These are phyloP conservation scores for Cephalotrichum gorgonifer DNA, from an alignment of 2,329 filamentous ascomycete species.

Conservation along the genomic window DNA sequence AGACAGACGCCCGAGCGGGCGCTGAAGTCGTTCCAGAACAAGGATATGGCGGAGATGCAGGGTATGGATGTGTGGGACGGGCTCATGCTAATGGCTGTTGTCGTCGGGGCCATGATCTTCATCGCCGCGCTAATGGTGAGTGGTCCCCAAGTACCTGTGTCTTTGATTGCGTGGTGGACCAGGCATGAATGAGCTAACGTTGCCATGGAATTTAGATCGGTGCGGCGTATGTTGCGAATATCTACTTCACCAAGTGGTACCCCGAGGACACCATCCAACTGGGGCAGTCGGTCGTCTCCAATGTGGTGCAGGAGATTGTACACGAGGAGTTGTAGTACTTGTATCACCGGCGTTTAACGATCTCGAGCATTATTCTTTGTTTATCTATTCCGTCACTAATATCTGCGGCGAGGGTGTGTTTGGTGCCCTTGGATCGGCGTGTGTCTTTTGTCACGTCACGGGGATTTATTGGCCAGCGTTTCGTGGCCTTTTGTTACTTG, in stretches of 20 bases:
- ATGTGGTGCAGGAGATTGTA: background rate
- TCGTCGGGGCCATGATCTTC: slow-evolving; percentile 57
- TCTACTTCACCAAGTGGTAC: slow-evolving; percentile 5
- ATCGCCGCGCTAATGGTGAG: slow-evolving; percentile 74
- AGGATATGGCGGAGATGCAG: slow-evolving; percentile 26
- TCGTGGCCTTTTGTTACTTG: background rate
- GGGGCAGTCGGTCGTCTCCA: background rate
- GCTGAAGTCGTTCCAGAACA: slow-evolving; percentile 26
- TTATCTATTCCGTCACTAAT: too few species aligned
- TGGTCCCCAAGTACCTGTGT: slow-evolving; percentile 8
- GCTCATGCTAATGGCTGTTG: slow-evolving; percentile 54
- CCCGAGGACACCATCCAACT: background rate
- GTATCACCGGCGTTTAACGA: background rate
- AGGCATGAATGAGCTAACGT: background rate
- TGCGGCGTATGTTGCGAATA: slow-evolving; percentile 8
- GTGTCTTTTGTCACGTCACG: background rate
- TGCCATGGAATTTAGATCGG: background rate
- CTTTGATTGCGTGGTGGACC: background rate
- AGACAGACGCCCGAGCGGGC: slow-evolving; percentile 61
- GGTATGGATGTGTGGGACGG: slow-evolving; percentile 47
- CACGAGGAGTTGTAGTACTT: slow-evolving; percentile 3
- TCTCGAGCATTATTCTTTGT: background rate
- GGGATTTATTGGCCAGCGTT: background rate
- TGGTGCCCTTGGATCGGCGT: too few species aligned
- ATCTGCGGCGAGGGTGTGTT: too few species aligned